Conservation (phyloP, 495 filamentous ascomycete genomes). For the Xylaria venustula region DNA sequence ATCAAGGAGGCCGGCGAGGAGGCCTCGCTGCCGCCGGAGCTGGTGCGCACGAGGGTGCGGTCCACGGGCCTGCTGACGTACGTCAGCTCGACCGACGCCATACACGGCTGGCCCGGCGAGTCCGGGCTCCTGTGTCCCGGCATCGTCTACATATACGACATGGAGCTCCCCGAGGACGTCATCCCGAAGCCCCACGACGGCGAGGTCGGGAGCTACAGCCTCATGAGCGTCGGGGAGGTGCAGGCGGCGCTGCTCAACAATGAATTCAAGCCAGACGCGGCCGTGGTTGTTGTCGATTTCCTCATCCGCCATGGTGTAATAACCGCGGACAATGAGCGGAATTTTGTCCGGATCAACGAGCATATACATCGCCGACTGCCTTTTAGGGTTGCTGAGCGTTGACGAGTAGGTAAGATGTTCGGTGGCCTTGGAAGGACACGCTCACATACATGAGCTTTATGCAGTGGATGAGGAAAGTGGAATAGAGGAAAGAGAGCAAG, state of each 20-base stretch:
- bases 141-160: slow-evolving; percentile 50
- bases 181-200: slow-evolving; percentile 46
- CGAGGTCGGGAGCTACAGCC: slow-evolving; percentile 51
- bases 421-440: not conserved
- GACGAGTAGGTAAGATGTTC: not conserved
- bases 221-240: slow-evolving; percentile 50
- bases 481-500: no score
- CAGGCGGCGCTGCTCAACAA: slow-evolving; percentile 35
- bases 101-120: slow-evolving; percentile 53
- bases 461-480: not conserved
- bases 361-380: slow-evolving; percentile 47
- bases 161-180: slow-evolving; percentile 40
- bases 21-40: slow-evolving; percentile 40
- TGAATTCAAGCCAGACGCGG: slow-evolving; percentile 57
- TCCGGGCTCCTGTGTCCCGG: slow-evolving; percentile 41
- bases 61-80: slow-evolving; percentile 42
- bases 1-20: slow-evolving; percentile 57
- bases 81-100: slow-evolving; percentile 31
- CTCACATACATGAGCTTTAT: not conserved
- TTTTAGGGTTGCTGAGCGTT: slow-evolving; percentile 33
- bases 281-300: slow-evolving; percentile 51
- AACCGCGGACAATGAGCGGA: slow-evolving; percentile 46
- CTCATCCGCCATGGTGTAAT: slow-evolving; percentile 56
- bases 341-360: slow-evolving; percentile 48
- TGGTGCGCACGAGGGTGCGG: slow-evolving; percentile 28